Base-by-base conservation (phyloP, 129 eudicot genomes). In the Apium graveolens region DNA sequence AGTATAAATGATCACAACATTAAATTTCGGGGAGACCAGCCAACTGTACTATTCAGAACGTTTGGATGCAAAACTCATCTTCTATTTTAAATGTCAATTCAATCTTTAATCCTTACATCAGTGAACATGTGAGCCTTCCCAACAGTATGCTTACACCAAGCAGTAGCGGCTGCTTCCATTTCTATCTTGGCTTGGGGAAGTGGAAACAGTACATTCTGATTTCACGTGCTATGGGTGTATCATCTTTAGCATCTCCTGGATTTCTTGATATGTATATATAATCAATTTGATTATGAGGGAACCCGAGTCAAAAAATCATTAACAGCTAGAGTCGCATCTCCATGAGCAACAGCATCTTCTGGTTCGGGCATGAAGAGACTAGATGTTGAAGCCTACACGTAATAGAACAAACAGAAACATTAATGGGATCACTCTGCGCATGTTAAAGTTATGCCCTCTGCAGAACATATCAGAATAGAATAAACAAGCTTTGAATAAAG, bases 251-350 rank as follows among this genome's bases (percentile, higher is more conserved):
- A 18, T 38, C 74, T n/a, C 26, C 37, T 41, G 43, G 32, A 66
- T 78, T 75, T 44, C 68, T 55, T 49, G 31, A 32, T 74, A 18
- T 37, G 21, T 20, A 16, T 46, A 63, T 20, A 43, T 34, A 72
- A 37, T 73, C 60, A 24, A 29, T 24, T 48, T 46, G 65, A 73
- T 53, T 87, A 86, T 46, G 84, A 83, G 75, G 85, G 78, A 55
- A 85, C 81, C 55, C 98, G 91, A 7, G 97, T 89, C 84, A 94
- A 82, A 82, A 94, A 94, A 83, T 94, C 98, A 80, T 94, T 85
- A 81, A 91, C 98, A 48, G 98, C 98, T 51, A 94, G 98, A 88
- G 80, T 87, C 17, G 98, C 92, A 85, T 94, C 98, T 51, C 98
- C 98, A 70, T 94, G 98, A 48, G 97, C 53, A 57, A 94, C 98